Conservation (phyloP, 192 early-diverging fungal genomes). For the Backusella circina region DNA sequence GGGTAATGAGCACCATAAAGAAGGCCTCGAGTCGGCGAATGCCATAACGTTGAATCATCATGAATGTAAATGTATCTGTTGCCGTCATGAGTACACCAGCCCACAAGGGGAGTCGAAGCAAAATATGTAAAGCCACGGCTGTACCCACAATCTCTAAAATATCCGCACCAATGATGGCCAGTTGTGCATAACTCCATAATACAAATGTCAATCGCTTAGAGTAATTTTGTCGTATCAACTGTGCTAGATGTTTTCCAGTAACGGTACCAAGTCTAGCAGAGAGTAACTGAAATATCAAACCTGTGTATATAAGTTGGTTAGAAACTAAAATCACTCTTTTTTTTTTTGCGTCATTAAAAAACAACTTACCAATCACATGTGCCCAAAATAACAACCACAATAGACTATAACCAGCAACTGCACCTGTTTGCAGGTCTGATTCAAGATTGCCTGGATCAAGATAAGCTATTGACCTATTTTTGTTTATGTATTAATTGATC, state of each 20-base stretch:
- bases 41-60: conserved; percentile 62
- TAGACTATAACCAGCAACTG: conserved; percentile 61
- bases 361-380: conserved; percentile 45
- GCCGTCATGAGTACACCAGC: conserved; percentile 76
- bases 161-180: conserved; percentile 68
- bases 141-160: conserved; percentile 87
- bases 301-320: not conserved
- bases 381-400: conserved; percentile 65
- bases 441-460: conserved; percentile 70
- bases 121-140: conserved; percentile 79
- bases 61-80: conserved; percentile 74
- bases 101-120: conserved; percentile 69
- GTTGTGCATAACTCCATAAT: conserved; percentile 58
- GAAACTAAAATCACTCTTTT: not conserved
- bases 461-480: conserved; percentile 59
- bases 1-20: conserved; percentile 69
- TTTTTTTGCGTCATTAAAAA: not conserved
- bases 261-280: conserved; percentile 63
- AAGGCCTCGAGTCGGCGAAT: conserved; percentile 66
- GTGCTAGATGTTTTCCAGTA: conserved; percentile 60
- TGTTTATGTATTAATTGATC: not conserved
- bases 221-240: conserved; percentile 47
- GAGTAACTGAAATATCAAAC: conserved; percentile 58
- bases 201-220: conserved; percentile 40
- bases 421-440: conserved; percentile 65